Conservation (phyloP, 1,284 basidiomycete genomes). For the Apiotrichum brassicae region DNA sequence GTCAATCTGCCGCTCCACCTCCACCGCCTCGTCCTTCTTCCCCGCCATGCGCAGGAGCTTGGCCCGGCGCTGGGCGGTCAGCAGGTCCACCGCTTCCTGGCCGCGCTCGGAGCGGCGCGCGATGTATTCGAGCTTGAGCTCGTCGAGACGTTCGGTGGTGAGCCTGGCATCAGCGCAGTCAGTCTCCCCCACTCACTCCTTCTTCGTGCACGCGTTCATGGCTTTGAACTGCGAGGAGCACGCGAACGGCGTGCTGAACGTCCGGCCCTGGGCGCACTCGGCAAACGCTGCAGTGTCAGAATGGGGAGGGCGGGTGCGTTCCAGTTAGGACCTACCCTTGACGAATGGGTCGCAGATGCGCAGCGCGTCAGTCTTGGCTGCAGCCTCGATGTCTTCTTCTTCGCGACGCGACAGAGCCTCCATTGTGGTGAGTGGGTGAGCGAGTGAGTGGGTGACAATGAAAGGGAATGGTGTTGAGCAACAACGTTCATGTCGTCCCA, state of each 20-base stretch:
- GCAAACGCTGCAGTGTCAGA: constrained; percentile 62
- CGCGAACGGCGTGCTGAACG: constrained; percentile 74
- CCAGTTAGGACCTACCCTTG: constrained; percentile 53
- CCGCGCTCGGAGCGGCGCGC: constrained; percentile 37
- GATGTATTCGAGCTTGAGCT: constrained; percentile 43
- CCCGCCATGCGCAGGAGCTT: constrained; percentile 29
- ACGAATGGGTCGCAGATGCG: constrained; percentile 71
- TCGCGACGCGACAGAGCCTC: constrained; percentile 80
- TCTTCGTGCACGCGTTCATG: constrained; percentile 72
- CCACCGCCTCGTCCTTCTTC: constrained; percentile 19
- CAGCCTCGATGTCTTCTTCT: constrained; percentile 57
- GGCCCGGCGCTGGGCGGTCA: constrained; percentile 24
- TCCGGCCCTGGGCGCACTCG: constrained; percentile 70
- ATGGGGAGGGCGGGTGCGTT: not conserved
- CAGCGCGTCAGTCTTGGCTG: constrained; percentile 67
- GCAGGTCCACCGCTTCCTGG: constrained; percentile 30
- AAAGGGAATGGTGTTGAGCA: too few relatives aligned
- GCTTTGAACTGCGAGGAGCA: constrained; percentile 64
- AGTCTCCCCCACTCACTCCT: constrained; percentile 57
- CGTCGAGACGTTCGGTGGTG: constrained; percentile 37
- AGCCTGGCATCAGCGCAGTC: constrained; percentile 22
- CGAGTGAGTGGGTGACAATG: not conserved
- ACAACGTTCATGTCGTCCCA: too few relatives aligned
- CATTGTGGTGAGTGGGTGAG: constrained; percentile 49
- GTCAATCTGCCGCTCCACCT: not conserved